Conservation (phyloP, 257 asterid genomes). For the Verbascum thapsus region DNA sequence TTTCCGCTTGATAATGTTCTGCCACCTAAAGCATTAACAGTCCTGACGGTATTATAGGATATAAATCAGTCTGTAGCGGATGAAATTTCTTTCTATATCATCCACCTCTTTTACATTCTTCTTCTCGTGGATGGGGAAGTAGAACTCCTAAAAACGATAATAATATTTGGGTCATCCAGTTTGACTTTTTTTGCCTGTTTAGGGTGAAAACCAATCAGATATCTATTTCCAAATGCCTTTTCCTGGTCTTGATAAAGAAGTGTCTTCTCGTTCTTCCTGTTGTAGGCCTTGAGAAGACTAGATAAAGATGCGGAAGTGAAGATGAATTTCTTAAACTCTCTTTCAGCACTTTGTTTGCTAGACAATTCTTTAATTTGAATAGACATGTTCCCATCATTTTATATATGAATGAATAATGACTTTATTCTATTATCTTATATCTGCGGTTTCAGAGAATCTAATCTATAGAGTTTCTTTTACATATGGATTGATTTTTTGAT, state of each 20-base stretch:
- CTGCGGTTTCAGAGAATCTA: slow-evolving; percentile 25
- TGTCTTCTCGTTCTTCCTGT: slow-evolving; percentile 58
- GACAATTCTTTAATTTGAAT: slow-evolving; percentile 35
- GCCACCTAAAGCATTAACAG: slow-evolving; percentile 22
- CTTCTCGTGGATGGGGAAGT: slow-evolving; percentile 8
- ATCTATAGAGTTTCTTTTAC: slow-evolving; percentile 21
- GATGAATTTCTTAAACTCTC: slow-evolving; percentile 36
- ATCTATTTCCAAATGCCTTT: slow-evolving; percentile 30
- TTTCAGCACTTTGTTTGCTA: not conserved
- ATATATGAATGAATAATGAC: slow-evolving; percentile 35
- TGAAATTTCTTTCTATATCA: slow-evolving; percentile 12
- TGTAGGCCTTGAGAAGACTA: slow-evolving; percentile 88
- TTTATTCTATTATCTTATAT: slow-evolving; percentile 4
- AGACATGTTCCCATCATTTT: slow-evolving; percentile 25
- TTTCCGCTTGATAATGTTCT: slow-evolving; percentile 23
- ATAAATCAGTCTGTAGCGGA: slow-evolving; percentile 23
- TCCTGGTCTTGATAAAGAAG: slow-evolving; percentile 41
- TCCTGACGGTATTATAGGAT: slow-evolving; percentile 28
- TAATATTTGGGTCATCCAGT: not conserved
- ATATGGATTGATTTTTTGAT: slow-evolving; percentile 6
- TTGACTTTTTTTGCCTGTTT: slow-evolving; percentile 28
- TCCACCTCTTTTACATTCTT: slow-evolving; percentile 2
- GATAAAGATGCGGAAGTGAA: slow-evolving; percentile 79
- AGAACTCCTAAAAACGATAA: slow-evolving; percentile 24
- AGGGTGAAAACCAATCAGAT: slow-evolving; percentile 24